Base-by-base conservation (phyloP, 805 yeast genomes). In the Starmera amethionina region DNA sequence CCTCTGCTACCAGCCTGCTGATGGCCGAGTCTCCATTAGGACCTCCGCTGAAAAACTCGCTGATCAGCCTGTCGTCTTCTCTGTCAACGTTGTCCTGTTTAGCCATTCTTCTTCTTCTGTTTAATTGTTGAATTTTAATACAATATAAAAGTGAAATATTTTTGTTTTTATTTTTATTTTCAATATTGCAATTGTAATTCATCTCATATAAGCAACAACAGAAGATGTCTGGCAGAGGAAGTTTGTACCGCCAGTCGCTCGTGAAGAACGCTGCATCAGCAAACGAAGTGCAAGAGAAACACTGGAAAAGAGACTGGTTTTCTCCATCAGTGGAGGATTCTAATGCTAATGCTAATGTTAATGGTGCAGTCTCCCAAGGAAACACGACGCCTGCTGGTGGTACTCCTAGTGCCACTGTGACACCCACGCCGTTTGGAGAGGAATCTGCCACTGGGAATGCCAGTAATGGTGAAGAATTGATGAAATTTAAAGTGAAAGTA, bases 301-400 rank as follows among this genome's bases (percentile, higher is more conserved):
- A 54, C 43, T 55, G 59, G 59, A 54, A 47, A 29, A 42, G 58
- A 30, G 55, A 47, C 36, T 55, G 58, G 58, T 51, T 36, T 40
- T 44, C 48, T 5, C 59, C 59, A 2, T 7, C 41, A 6, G 29
- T 43, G 11, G 12, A 32, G 11, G 12, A 14, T 10, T 31, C 39
- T 6, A 22, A 22, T 8, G 9, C 9, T 6, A 22, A 22, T 8
- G 5, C 5, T 6, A 22, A 22, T 22, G 27, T 4, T 2, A 22
- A 22, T 22, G 27, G 9, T 22, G 27, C 6, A 7, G 27, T 22
- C 6, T 22, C 27, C 9, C 27, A 22, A 8, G 27, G 27, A 22
- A 6, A 22, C 7, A 22, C 6, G 6, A 22, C 27, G 7, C 27
- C 27, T 22, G 27, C 5, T 22, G 27, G 27, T 22, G 27, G 27